Base-by-base conservation (phyloP, 2,329 filamentous ascomycete genomes). In the Dactylellina sp. region DNA sequence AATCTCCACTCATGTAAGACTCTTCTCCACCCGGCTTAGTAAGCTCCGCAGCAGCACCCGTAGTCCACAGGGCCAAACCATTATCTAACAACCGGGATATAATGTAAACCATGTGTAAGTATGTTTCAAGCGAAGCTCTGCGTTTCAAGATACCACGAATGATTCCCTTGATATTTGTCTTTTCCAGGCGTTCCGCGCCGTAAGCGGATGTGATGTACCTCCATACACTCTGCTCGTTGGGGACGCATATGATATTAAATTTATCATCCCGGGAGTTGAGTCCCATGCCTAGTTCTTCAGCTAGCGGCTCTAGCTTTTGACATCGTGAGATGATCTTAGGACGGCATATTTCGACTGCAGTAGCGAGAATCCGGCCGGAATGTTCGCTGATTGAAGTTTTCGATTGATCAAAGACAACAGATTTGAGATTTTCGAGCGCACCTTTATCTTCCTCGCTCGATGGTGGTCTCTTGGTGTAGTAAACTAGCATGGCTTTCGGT, bases 51-150 rank as follows among this genome's bases (percentile, higher is more conserved):
- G 9, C 9, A 32, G 28, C 50, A 2, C 61, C 61, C 2, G 61
- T 65, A 9, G 18, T 24, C 61, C 61, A 65, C n/a, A 70, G 25
- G 16, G 56, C 49, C 1, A 70, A 18, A 11, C 64, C 64, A 3
- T 70, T 70, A 0, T 22, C 28, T 1, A 70, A 12, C 7, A 70
- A 16, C 14, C 25, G 28, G 5, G 11, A 24, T 1, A 70, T 7
- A 7, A 70, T 12, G 0, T 2, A 7, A 18, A 46, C 47, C 39
- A 60, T 70, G 2, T 37, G 32, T 11, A 70, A 11, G 18, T 44
- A 70, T 6, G 24, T 18, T 25, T 61, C 55, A 0, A 61, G 3
- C 18, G 44, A 12, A 7, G n/a, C 22, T 7, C 20, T 60, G 14
- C 28, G 25, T 11, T 18, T 6, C 14, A 24, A 14, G 1, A 70